Evolutionary conservation across 345 rosid genomes (phyloP).

Genomic region (Camelina hispida): DNA sequence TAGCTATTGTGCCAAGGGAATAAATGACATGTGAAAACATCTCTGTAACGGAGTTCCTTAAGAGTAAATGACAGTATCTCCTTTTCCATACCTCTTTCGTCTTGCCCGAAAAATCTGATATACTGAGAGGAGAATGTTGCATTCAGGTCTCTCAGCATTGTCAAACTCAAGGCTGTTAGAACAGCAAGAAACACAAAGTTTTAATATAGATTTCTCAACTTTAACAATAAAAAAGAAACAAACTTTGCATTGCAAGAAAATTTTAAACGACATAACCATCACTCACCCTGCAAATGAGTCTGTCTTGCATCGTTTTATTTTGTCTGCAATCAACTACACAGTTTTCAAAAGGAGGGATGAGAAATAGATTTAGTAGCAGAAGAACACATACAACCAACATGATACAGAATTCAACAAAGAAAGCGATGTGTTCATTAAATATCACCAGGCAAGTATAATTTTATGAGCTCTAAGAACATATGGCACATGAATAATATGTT

Average conservation of each 20-base stretch:
- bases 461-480: no score
- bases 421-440: no score
- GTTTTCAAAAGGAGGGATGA: constrained; percentile 8
- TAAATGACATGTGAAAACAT: constrained; percentile 15
- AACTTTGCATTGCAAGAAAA: neutral
- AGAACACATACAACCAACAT: neutral
- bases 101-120: constrained; percentile 80
- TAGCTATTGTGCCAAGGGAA: neutral
- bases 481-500: no score
- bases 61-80: neutral
- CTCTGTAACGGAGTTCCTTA: neutral
- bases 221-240: no score
- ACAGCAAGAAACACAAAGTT: constrained; percentile 16
- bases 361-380: constrained; percentile 19
- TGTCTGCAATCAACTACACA: constrained; percentile 74
- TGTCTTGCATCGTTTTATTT: constrained; percentile 93
- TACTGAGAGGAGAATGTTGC: constrained; percentile 86
- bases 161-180: constrained; percentile 78
- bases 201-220: neutral
- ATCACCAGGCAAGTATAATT: no score
- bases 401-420: no score
- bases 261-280: constrained; percentile 8
- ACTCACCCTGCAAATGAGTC: constrained; percentile 74
- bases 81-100: constrained; percentile 69
- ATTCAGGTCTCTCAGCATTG: constrained; percentile 92